These are phyloP conservation scores for Chlorociboria aeruginascens DNA, from an alignment of 495 filamentous ascomycete species.

Conservation along the genomic window DNA sequence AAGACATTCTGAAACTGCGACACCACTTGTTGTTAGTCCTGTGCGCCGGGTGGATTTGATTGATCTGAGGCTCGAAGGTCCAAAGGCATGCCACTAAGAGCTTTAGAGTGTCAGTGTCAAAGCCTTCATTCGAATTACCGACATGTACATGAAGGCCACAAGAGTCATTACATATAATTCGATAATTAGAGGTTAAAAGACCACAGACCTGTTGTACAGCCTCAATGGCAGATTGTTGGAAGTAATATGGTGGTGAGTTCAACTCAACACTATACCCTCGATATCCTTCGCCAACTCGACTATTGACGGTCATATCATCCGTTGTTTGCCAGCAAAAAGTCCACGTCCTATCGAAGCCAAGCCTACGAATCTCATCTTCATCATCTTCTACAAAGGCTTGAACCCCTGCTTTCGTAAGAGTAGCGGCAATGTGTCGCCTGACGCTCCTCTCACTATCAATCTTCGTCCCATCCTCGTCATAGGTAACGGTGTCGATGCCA, in stretches of 20 bases:
- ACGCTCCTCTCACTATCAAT: too few relatives aligned
- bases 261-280: neutral
- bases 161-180: slow-evolving; percentile 21
- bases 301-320: too few relatives aligned
- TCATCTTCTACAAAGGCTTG: too few relatives aligned
- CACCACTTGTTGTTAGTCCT: neutral
- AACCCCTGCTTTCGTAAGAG: too few relatives aligned
- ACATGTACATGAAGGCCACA: slow-evolving; percentile 28
- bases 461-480: too few relatives aligned
- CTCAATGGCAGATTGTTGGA: neutral
- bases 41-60: slow-evolving; percentile 17
- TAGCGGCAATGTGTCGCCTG: too few relatives aligned
- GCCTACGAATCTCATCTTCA: too few relatives aligned
- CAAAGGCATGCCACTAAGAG: slow-evolving; percentile 21
- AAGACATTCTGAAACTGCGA: neutral
- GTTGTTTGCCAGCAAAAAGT: too few relatives aligned
- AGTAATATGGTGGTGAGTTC: neutral
- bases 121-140: slow-evolving; percentile 18
- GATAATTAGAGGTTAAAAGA: slow-evolving; percentile 16
- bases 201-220: neutral
- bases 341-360: too few relatives aligned
- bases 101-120: slow-evolving; percentile 17
- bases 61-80: slow-evolving; percentile 25
- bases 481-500: too few relatives aligned
- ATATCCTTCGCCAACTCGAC: too few relatives aligned